Evolutionary conservation across 2,329 filamentous ascomycete species (phyloP).

Genomic region (Hirsutella rhossiliensis): DNA sequence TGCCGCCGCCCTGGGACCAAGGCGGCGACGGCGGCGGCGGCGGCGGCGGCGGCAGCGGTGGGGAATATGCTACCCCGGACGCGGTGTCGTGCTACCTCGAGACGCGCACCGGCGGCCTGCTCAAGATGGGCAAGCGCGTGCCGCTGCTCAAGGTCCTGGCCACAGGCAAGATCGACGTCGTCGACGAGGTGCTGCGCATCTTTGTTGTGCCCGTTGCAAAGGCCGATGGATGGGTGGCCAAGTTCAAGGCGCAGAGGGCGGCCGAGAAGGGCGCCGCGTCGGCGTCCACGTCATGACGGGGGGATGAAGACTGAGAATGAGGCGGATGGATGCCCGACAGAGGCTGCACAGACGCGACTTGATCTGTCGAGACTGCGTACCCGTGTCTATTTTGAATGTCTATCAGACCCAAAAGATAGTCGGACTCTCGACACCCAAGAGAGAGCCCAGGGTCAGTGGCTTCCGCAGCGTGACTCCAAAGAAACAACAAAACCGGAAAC

Average conservation of each 20-base stretch:
- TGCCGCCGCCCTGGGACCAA: conserved; percentile 90
- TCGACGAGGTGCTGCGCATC: conserved; percentile 74
- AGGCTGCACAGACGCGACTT: no score
- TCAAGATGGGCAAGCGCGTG: conserved; percentile 84
- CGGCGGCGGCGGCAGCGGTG: no score
- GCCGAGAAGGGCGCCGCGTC: conserved; percentile 22
- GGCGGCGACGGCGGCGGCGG: no score
- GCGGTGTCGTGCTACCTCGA: conserved; percentile 84
- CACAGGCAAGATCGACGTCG: conserved; percentile 70
- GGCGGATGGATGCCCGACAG: no score
- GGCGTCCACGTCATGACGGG: neutral
- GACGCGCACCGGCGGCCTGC: conserved; percentile 63
- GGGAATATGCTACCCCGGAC: conserved; percentile 19
- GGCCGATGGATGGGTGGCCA: conserved; percentile 64
- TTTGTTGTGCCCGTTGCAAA: conserved; percentile 66
- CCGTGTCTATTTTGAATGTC: no score
- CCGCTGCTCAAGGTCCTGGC: conserved; percentile 61
- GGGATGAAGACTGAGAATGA: neutral
- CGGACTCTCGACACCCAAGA: no score
- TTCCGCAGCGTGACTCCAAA: no score
- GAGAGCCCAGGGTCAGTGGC: no score
- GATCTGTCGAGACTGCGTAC: no score
- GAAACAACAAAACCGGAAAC: no score
- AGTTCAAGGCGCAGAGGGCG: conserved; percentile 68
- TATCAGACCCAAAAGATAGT: no score